phyloP scores from a whole-genome alignment of 805 yeast species.

The Metschnikowia matae region DNA sequence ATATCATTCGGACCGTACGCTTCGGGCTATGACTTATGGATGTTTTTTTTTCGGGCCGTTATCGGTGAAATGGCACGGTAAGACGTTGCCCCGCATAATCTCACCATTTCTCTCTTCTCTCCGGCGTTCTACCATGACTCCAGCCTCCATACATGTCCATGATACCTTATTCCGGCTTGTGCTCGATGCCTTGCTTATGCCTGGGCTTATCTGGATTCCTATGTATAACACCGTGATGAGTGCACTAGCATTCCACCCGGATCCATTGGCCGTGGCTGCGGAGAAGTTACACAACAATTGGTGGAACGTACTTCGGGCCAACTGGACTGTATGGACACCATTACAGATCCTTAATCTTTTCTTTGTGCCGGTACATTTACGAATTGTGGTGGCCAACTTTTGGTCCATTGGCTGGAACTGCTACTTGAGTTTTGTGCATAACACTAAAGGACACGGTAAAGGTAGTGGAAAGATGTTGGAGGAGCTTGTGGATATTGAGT shows the following conservation, averaged over 20 bases:
- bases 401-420: constrained; percentile 44
- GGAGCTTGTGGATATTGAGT: constrained; percentile 38
- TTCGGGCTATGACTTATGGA: constrained; percentile 38
- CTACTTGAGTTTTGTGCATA: constrained; percentile 46
- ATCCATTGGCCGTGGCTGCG: constrained; percentile 29
- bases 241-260: constrained; percentile 31
- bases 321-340: constrained; percentile 42
- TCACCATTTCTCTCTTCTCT: constrained; percentile 29
- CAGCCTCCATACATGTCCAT: constrained; percentile 15
- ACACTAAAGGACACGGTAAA: constrained; percentile 39
- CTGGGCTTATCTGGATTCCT: constrained; percentile 41
- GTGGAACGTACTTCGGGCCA: constrained; percentile 38
- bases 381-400: constrained; percentile 35
- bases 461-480: constrained; percentile 34
- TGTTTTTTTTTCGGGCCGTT: constrained; percentile 36
- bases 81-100: constrained; percentile 32
- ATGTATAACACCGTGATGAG: constrained; percentile 39
- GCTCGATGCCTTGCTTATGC: constrained; percentile 35
- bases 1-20: constrained; percentile 28
- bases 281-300: constrained; percentile 36
- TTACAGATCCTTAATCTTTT: constrained; percentile 37
- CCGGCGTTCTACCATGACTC: constrained; percentile 11
- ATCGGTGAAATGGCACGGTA: constrained; percentile 37
- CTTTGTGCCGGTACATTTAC: constrained; percentile 36
- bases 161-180: constrained; percentile 25